phyloP scores from a whole-genome alignment of 352 stramenopile genomes.

The Globisporangium spinosum region DNA sequence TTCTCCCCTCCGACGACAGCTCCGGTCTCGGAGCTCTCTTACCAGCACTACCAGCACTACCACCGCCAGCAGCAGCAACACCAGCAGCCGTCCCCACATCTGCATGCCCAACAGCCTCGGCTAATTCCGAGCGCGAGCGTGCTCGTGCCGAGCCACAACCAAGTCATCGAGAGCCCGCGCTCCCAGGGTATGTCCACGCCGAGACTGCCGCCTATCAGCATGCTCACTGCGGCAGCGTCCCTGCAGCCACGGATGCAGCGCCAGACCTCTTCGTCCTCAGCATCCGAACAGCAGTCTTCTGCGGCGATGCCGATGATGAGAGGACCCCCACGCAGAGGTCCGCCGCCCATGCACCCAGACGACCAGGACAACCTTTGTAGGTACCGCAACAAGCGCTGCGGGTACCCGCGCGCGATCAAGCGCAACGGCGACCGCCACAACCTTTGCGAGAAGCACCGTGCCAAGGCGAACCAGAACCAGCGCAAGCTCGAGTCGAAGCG shows the following conservation, averaged over 20 bases:
- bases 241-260: constrained; percentile 24
- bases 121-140: constrained; percentile 7
- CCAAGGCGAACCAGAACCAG: constrained; percentile 80
- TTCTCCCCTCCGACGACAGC: neutral
- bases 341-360: neutral
- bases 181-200: constrained; percentile 16
- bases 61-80: constrained; percentile 6
- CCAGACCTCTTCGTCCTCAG: constrained; percentile 3
- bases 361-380: constrained; percentile 38
- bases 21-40: neutral
- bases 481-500: constrained; percentile 81
- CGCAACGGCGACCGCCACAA: constrained; percentile 66
- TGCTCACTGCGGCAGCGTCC: constrained; percentile 40
- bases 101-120: neutral
- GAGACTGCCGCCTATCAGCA: constrained; percentile 43
- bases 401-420: constrained; percentile 54
- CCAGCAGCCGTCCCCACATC: constrained; percentile 2
- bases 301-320: neutral
- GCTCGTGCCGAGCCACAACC: constrained; percentile 1
- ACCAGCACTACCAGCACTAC: constrained; percentile 13
- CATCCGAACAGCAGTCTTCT: neutral
- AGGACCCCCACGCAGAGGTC: neutral
- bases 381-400: constrained; percentile 67
- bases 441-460: constrained; percentile 56
- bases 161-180: constrained; percentile 1